Percentiles rank a stretch among this genome's conserved stretches.
Evolutionary conservation across 2,329 filamentous ascomycete genomes (phyloP).

Genomic region (Hirsutella rhossiliensis): DNA sequence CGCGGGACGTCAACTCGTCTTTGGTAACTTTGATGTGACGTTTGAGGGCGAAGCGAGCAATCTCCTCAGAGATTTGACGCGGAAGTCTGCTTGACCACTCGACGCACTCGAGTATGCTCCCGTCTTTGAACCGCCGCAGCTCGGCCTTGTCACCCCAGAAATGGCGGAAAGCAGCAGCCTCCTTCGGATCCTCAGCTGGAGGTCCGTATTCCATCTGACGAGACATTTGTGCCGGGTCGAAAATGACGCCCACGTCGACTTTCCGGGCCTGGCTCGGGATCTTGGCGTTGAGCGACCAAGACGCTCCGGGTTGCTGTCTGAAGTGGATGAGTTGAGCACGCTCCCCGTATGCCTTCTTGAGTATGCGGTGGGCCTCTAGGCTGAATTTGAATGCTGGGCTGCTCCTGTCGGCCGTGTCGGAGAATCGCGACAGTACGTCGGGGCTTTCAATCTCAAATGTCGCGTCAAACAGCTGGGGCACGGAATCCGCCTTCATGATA

Average conservation of each 20-base stretch:
- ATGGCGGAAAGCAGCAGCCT: conserved; percentile 67
- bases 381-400: conserved; percentile 33
- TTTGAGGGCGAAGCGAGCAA: conserved; percentile 58
- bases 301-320: conserved; percentile 20
- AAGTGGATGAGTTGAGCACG: conserved; percentile 59
- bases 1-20: conserved; percentile 38
- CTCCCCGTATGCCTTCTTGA: conserved; percentile 64
- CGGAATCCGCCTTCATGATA: conserved; percentile 48
- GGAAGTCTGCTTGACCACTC: conserved; percentile 63
- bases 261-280: conserved; percentile 14
- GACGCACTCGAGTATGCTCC: conserved; percentile 83
- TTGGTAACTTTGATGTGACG: conserved; percentile 54
- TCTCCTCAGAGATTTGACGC: conserved; percentile 64
- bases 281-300: conserved; percentile 16
- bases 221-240: conserved; percentile 59
- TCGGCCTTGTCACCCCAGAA: conserved; percentile 97
- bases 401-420: conserved; percentile 24
- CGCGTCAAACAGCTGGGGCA: conserved; percentile 43
- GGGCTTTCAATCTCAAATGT: conserved; percentile 23
- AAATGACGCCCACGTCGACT: conserved; percentile 55
- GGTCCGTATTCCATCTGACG: conserved; percentile 83
- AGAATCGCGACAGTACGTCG: conserved; percentile 13
- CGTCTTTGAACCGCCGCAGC: conserved; percentile 87
- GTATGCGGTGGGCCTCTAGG: conserved; percentile 47
- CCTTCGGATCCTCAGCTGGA: conserved; percentile 71